These are phyloP conservation scores for Amoebophrya sp. DNA, from an alignment of 169 alveolate genomes.

Conservation along the genomic window DNA sequence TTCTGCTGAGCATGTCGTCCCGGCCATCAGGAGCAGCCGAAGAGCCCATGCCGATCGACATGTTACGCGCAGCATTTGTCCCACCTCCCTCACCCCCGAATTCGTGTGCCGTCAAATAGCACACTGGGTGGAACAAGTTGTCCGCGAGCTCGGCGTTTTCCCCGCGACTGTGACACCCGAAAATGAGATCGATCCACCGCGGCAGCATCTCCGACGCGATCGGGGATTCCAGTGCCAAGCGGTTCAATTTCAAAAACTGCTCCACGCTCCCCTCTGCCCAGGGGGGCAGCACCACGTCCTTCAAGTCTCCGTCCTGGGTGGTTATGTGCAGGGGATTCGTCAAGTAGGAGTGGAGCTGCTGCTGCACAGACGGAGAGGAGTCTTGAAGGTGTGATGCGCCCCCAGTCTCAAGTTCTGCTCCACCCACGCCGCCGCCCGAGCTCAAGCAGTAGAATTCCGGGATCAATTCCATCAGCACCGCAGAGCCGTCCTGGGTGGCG, in stretches of 20 bases:
- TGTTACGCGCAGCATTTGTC: no score
- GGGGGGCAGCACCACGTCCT: constrained; percentile 65
- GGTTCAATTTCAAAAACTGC: constrained; percentile 46
- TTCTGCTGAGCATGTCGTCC: no score
- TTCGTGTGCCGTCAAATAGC: not conserved
- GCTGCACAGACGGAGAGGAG: no score
- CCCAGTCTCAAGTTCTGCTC: no score
- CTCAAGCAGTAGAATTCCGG: constrained; percentile 90
- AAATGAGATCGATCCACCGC: constrained; percentile 91
- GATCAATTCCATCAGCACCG: constrained; percentile 72
- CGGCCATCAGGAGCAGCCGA: no score
- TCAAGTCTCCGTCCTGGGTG: constrained; percentile 47
- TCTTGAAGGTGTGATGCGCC: no score
- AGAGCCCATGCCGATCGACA: no score
- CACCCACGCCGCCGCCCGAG: no score
- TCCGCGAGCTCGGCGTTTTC: not conserved
- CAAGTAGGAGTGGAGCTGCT: no score
- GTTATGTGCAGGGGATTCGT: constrained; percentile 50
- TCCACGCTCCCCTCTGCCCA: constrained; percentile 58
- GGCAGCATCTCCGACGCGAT: constrained; percentile 70
- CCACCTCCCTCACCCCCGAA: no score
- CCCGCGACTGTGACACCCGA: constrained; percentile 67
- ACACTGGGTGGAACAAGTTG: not conserved
- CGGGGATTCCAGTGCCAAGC: constrained; percentile 87
- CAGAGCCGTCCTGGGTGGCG: constrained; percentile 49